Conservation (phyloP, 116 monocot species). For the Iris pallida region DNA sequence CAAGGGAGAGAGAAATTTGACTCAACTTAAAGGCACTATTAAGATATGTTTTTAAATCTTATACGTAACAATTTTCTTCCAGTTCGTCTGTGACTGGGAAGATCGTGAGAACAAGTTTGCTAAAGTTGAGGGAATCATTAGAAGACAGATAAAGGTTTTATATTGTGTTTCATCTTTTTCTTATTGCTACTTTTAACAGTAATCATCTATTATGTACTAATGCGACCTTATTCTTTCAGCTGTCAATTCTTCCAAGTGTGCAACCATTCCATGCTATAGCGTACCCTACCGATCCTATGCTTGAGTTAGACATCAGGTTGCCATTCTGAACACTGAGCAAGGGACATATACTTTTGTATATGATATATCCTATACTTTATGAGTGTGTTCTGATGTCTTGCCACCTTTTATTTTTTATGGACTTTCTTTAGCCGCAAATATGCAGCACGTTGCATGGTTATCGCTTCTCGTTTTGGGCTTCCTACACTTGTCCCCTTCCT, state of each 20-base stretch:
- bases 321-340: not conserved
- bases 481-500: slow-evolving; percentile 53
- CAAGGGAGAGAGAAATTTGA: no score
- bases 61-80: not conserved
- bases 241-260: slow-evolving; percentile 82
- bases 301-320: slow-evolving; percentile 94
- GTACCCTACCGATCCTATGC: slow-evolving; percentile 82
- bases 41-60: no score
- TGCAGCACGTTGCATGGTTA: slow-evolving; percentile 74
- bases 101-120: slow-evolving; percentile 68
- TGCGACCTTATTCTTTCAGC: slow-evolving; percentile 24
- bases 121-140: slow-evolving; percentile 93
- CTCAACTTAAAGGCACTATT: no score
- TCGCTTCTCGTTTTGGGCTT: slow-evolving; percentile 74
- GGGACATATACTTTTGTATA: no score
- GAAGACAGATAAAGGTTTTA: slow-evolving; percentile 86
- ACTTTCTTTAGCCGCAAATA: slow-evolving; percentile 81
- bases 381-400: no score
- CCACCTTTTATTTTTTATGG: slow-evolving; percentile 4
- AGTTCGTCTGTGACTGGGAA: slow-evolving; percentile 99
- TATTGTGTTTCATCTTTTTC: not conserved
- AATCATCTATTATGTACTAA: no score
- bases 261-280: slow-evolving; percentile 99
- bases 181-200: no score
- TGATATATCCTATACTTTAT: no score